Conservation (phyloP, 371 early-diverging fungal species). For the Zopfochytrium polystomum region DNA sequence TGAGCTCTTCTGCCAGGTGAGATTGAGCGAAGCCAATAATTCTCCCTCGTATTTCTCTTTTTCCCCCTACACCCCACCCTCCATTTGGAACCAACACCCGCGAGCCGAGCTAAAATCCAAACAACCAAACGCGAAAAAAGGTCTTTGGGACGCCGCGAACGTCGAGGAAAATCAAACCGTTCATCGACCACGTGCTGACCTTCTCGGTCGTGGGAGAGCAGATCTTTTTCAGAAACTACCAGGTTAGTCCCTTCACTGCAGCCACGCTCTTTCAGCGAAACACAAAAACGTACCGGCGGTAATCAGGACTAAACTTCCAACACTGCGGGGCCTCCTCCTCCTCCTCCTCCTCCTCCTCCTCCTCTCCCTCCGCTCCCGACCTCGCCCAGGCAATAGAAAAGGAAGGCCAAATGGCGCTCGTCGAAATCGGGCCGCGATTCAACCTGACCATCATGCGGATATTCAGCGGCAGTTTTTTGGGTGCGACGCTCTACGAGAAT, state of each 20-base stretch:
- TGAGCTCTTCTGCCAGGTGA: constrained; percentile 83
- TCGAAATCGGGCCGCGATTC: constrained; percentile 98
- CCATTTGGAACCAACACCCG: no score
- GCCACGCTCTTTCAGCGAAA: constrained; percentile 30
- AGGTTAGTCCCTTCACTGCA: constrained; percentile 52
- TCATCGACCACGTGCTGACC: constrained; percentile 89
- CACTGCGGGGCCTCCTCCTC: constrained; percentile 23
- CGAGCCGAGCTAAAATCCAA: no score
- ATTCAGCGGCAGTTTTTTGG: constrained; percentile 93
- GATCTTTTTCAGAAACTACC: constrained; percentile 95
- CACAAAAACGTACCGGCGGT: not conserved
- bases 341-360: constrained; percentile 11
- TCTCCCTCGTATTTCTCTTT: no score
- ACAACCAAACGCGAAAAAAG: no score
- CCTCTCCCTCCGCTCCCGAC: not conserved
- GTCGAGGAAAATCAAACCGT: constrained; percentile 89
- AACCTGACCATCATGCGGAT: constrained; percentile 86
- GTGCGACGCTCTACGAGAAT: constrained; percentile 87
- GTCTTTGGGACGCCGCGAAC: constrained; percentile 88
- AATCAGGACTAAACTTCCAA: not conserved
- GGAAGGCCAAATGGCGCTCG: constrained; percentile 72
- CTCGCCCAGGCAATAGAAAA: constrained; percentile 49
- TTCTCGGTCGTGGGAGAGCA: constrained; percentile 87
- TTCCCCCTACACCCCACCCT: no score
- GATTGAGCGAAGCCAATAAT: no score